Conservation (phyloP, 176 grass and related monocot genomes). For the Poa annua region DNA sequence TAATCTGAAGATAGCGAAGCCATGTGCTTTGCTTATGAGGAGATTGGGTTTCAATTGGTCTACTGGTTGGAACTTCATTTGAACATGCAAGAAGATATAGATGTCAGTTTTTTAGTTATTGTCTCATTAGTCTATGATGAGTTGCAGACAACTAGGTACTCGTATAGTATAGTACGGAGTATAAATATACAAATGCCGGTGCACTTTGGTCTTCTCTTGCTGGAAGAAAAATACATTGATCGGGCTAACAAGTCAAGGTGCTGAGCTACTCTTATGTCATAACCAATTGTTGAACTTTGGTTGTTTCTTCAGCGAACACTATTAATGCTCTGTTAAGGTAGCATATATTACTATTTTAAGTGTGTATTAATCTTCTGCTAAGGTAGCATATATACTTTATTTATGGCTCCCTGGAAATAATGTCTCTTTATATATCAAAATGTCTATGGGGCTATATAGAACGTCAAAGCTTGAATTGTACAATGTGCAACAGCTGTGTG, state of each 20-base stretch:
- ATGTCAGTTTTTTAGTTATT: neutral
- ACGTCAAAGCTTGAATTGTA: neutral
- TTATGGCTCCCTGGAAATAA: neutral
- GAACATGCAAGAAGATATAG: neutral
- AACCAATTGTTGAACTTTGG: neutral
- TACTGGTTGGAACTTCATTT: neutral
- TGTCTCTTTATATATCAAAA: neutral
- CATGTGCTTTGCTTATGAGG: slow-evolving; percentile 7
- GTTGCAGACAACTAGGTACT: neutral
- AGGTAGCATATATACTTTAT: neutral
- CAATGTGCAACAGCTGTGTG: slow-evolving; percentile 11
- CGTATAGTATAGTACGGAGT: neutral
- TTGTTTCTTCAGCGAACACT: neutral
- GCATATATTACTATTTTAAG: neutral
- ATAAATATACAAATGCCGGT: neutral
- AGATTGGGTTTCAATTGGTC: slow-evolving; percentile 1
- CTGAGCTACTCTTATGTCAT: neutral
- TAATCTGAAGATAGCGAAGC: neutral
- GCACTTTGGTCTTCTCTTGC: neutral
- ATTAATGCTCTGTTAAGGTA: neutral
- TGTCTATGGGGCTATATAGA: neutral
- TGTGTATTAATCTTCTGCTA: neutral
- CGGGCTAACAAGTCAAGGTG: slow-evolving; percentile 23
- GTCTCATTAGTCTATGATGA: neutral
- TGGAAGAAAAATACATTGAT: neutral